A percentile compares a stretch with the other conserved stretches of the same genome.
These are phyloP conservation scores for Naganishia sp. DNA, from an alignment of 1,284 basidiomycete species.

Conservation along the genomic window DNA sequence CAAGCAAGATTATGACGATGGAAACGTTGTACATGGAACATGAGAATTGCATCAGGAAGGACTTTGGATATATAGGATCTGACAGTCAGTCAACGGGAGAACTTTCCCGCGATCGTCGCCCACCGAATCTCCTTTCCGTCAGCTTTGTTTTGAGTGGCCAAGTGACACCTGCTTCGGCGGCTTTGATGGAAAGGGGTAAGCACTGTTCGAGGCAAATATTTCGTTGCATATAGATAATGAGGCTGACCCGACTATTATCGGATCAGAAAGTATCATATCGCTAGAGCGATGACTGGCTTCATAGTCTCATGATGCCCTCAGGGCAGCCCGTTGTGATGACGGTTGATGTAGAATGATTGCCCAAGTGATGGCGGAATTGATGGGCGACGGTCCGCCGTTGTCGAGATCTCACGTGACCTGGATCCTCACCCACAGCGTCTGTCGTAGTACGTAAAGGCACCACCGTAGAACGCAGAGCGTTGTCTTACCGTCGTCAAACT, in stretches of 20 bases:
- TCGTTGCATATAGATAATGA: too few species aligned
- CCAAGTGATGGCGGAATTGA: background rate
- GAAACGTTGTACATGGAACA: slow-evolving; percentile 1
- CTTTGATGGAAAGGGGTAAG: background rate
- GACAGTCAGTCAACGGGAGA: background rate
- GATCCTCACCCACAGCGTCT: too few species aligned
- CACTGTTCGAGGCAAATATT: background rate
- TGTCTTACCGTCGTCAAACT: too few species aligned
- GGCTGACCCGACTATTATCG: too few species aligned
- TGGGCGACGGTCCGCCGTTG: too few species aligned
- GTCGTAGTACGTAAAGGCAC: background rate
- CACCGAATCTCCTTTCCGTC: background rate
- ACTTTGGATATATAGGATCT: slow-evolving; percentile 1
- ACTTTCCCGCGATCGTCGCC: background rate
- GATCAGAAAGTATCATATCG: too few species aligned
- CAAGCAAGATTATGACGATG: background rate
- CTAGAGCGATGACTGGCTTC: too few species aligned
- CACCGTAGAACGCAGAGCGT: background rate
- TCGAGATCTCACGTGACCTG: background rate
- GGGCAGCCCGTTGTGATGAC: background rate
- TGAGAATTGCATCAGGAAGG: slow-evolving; percentile 14
- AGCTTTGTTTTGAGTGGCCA: slow-evolving; percentile 1
- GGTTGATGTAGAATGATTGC: background rate
- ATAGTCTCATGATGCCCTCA: too few species aligned
- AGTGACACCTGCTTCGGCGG: background rate